Conservation (phyloP, 768 basidiomycete genomes). For the Sarcodon sp. region DNA sequence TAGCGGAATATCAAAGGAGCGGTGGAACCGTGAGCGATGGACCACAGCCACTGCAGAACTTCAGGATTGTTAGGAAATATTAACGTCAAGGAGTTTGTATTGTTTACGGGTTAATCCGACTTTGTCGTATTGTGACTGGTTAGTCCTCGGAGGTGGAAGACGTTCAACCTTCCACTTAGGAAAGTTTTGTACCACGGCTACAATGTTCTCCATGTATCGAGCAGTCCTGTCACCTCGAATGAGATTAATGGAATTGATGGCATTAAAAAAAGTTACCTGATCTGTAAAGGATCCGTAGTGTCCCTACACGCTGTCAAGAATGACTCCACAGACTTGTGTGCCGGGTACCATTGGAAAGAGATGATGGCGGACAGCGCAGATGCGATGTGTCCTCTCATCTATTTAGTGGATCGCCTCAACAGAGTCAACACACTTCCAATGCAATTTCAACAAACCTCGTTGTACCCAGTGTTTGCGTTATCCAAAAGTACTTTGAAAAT, state of each 20-base stretch:
- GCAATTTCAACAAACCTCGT: slow-evolving; percentile 41
- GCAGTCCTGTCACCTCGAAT: slow-evolving; percentile 26
- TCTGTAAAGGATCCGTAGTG: slow-evolving; percentile 42
- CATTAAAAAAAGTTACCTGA: slow-evolving; percentile 28
- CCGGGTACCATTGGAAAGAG: slow-evolving; percentile 55
- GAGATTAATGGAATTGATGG: neutral
- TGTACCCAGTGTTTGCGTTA: slow-evolving; percentile 73
- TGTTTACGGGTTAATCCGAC: slow-evolving; percentile 69
- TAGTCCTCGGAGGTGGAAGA: slow-evolving; percentile 76
- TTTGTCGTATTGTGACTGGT: slow-evolving; percentile 85
- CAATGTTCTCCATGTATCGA: slow-evolving; percentile 42
- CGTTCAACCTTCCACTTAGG: slow-evolving; percentile 63
- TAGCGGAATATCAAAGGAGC: slow-evolving; percentile 72
- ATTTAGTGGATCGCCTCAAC: neutral
- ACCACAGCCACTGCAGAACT: slow-evolving; percentile 77
- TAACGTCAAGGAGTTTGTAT: neutral
- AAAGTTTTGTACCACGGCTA: slow-evolving; percentile 43
- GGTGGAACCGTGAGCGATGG: slow-evolving; percentile 60
- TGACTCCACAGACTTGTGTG: slow-evolving; percentile 38
- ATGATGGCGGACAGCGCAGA: slow-evolving; percentile 47
- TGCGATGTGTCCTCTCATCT: slow-evolving; percentile 65
- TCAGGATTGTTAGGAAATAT: slow-evolving; percentile 7
- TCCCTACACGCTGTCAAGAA: slow-evolving; percentile 43
- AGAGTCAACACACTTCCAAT: neutral
- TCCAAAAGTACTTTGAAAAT: slow-evolving; percentile 62